Conservation (phyloP, 352 stramenopile genomes). For the Globisporangium emineosum region DNA sequence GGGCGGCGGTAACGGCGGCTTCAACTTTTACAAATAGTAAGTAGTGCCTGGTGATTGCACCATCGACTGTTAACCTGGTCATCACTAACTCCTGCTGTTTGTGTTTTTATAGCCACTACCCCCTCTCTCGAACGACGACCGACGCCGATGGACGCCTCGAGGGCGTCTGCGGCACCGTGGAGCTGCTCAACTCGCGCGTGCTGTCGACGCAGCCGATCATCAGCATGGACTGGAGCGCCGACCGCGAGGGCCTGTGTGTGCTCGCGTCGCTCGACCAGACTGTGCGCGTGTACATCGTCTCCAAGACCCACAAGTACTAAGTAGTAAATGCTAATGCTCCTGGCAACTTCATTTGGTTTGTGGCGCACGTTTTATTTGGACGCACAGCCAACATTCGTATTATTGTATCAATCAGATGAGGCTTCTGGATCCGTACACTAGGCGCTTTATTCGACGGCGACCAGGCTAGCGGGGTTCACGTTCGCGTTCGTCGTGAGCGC, state of each 20-base stretch:
- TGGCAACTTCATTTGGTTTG: too few species aligned
- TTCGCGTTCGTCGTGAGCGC: slow-evolving; percentile 49
- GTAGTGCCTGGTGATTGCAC: slow-evolving; percentile 30
- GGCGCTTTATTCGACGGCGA: slow-evolving; percentile 35
- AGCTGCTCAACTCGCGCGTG: slow-evolving; percentile 95
- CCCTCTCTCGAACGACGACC: slow-evolving; percentile 72
- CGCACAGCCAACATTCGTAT: too few species aligned
- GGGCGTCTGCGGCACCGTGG: slow-evolving; percentile 89
- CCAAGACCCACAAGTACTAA: slow-evolving; percentile 95
- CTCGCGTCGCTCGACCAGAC: slow-evolving; percentile 94
- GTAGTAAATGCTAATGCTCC: neutral
- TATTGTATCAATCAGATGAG: too few species aligned
- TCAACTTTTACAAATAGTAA: slow-evolving; percentile 98
- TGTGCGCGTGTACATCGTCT: slow-evolving; percentile 93
- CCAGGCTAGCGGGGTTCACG: slow-evolving; percentile 66
- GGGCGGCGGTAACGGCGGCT: slow-evolving; percentile 93
- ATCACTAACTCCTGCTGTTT: neutral
- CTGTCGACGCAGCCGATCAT: slow-evolving; percentile 96
- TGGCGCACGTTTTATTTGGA: too few species aligned
- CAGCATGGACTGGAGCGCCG: slow-evolving; percentile 95
- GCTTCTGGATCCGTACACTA: neutral
- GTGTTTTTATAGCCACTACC: slow-evolving; percentile 58
- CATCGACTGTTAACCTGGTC: neutral
- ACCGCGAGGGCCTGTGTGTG: slow-evolving; percentile 92
- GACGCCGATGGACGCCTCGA: slow-evolving; percentile 83